phyloP scores from a whole-genome alignment of 2,329 filamentous ascomycete genomes.

The Penicillium sp. region DNA sequence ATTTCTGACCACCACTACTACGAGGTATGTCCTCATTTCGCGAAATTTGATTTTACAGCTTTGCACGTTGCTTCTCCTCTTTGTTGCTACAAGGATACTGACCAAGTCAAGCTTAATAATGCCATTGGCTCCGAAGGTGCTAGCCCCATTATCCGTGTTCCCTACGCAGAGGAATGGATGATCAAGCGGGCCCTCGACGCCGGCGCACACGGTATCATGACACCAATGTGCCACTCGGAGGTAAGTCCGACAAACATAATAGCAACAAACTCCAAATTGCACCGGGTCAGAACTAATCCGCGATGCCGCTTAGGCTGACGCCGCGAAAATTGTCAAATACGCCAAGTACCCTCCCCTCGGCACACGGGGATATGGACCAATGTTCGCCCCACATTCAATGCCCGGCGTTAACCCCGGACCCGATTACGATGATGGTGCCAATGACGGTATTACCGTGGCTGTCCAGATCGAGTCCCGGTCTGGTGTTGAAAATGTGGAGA shows the following conservation, averaged over 20 bases:
- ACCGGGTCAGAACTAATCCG: neutral
- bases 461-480: slow-evolving; percentile 46
- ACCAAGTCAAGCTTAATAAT: slow-evolving; percentile 24
- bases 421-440: slow-evolving; percentile 37
- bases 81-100: neutral
- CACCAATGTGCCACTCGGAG: slow-evolving; percentile 35
- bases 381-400: slow-evolving; percentile 35
- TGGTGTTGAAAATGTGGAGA: slow-evolving; percentile 46
- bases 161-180: slow-evolving; percentile 39
- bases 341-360: slow-evolving; percentile 35
- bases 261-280: neutral
- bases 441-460: slow-evolving; percentile 32
- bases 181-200: slow-evolving; percentile 42
- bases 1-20: slow-evolving; percentile 41
- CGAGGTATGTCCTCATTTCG: slow-evolving; percentile 23
- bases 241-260: slow-evolving; percentile 9
- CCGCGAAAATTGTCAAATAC: slow-evolving; percentile 30
- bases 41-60: neutral
- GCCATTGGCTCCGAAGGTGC: slow-evolving; percentile 39
- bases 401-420: slow-evolving; percentile 23
- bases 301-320: slow-evolving; percentile 23
- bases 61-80: neutral
- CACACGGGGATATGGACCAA: slow-evolving; percentile 36
- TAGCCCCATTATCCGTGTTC: slow-evolving; percentile 38
- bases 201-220: slow-evolving; percentile 40